Conservation (phyloP, 345 rosid genomes). For the Dipteronia sinensis region DNA sequence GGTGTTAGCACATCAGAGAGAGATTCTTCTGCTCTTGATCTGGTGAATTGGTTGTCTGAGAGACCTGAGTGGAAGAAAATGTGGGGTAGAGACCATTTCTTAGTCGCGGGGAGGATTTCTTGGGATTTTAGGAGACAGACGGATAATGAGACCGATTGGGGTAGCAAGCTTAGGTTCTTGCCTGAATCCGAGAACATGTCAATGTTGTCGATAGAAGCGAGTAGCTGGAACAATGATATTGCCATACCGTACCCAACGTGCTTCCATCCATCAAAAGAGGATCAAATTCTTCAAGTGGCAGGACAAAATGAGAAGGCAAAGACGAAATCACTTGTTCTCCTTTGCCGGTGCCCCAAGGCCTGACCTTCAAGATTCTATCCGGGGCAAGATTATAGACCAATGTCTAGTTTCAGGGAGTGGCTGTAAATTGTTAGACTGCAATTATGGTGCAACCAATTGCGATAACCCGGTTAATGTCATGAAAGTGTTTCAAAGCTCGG, state of each 20-base stretch:
- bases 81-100: constrained; percentile 71
- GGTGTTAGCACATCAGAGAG: constrained; percentile 46
- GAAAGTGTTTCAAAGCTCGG: constrained; percentile 52
- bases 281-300: constrained; percentile 57
- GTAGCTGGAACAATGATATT: constrained; percentile 66
- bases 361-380: constrained; percentile 48
- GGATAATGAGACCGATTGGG: constrained; percentile 64
- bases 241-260: constrained; percentile 69
- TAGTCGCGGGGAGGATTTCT: constrained; percentile 66
- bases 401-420: constrained; percentile 43
- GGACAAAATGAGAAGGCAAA: constrained; percentile 39
- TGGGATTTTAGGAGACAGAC: constrained; percentile 75
- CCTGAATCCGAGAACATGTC: constrained; percentile 64
- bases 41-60: constrained; percentile 46
- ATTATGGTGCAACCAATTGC: constrained; percentile 50
- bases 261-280: constrained; percentile 53
- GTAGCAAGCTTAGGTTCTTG: constrained; percentile 67
- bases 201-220: constrained; percentile 61
- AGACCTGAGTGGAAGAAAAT: constrained; percentile 56
- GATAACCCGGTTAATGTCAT: constrained; percentile 62
- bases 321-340: constrained; percentile 50
- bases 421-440: constrained; percentile 62
- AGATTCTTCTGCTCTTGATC: constrained; percentile 50
- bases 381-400: constrained; percentile 64
- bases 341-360: constrained; percentile 71